phyloP scores from a whole-genome alignment of 176 grass and related monocot species.

The Saccharum officinarum region DNA sequence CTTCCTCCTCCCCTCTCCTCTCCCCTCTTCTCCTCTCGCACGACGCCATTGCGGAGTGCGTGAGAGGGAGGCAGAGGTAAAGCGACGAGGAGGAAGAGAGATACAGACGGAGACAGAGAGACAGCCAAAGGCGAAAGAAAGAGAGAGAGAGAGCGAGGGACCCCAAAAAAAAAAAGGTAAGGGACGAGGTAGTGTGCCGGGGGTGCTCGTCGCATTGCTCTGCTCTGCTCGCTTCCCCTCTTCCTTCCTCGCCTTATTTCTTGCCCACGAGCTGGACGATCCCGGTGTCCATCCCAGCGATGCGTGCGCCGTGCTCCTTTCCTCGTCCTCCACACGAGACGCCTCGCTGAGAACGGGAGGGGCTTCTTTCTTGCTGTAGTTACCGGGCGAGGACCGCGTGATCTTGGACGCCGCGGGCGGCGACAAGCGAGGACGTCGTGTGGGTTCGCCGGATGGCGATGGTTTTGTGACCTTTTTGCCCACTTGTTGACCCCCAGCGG shows the following conservation, averaged over 20 bases:
- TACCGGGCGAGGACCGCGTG: not conserved
- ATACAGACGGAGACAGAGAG: not conserved
- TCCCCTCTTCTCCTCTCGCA: not conserved
- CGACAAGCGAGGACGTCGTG: not conserved
- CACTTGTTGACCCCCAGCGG: not conserved
- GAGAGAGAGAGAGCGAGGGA: not conserved
- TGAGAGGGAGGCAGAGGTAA: not conserved
- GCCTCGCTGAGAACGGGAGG: not conserved
- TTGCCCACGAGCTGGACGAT: constrained; percentile 11
- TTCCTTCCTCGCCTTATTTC: constrained; percentile 19
- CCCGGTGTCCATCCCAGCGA: not conserved
- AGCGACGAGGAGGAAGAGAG: not conserved
- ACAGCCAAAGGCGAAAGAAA: not conserved
- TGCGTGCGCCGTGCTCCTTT: too few species aligned
- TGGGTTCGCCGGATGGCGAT: not conserved
- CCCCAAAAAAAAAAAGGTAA: not conserved
- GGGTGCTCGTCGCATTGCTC: not conserved
- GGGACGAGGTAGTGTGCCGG: not conserved
- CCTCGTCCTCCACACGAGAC: not conserved
- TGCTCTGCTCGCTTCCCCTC: not conserved
- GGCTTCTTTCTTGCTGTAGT: not conserved
- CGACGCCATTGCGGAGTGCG: constrained; percentile 23
- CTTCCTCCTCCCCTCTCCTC: not conserved
- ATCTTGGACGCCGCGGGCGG: not conserved
- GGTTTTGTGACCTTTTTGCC: constrained; percentile 8